phyloP scores from a whole-genome alignment of 495 filamentous ascomycete species.

The Hypoxylon fuscum region DNA sequence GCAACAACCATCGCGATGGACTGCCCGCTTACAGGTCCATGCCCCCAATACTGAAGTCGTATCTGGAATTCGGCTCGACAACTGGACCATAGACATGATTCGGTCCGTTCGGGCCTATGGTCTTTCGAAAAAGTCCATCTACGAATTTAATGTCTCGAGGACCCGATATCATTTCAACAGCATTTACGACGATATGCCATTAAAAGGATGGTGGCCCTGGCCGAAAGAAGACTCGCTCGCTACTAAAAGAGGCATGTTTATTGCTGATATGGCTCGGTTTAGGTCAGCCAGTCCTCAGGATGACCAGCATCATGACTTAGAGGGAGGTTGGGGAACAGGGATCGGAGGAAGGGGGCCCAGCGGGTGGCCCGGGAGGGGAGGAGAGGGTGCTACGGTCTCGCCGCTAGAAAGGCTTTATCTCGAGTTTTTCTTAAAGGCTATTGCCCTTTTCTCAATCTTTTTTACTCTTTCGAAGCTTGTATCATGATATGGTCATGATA shows the following conservation, averaged over 20 bases:
- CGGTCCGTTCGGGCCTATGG: background rate
- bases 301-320: no score
- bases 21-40: constrained; percentile 14
- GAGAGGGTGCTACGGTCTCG: no score
- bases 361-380: no score
- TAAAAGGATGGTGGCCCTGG: constrained; percentile 37
- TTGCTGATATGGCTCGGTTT: no score
- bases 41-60: background rate
- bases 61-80: constrained; percentile 10
- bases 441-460: no score
- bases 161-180: constrained; percentile 11
- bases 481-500: no score
- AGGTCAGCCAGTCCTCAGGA: no score
- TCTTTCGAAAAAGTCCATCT: constrained; percentile 2
- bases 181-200: constrained; percentile 31
- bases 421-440: no score
- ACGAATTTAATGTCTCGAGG: background rate
- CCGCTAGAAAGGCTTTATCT: no score
- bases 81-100: constrained; percentile 12
- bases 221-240: constrained; percentile 9
- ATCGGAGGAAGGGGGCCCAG: no score
- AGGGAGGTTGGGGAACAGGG: no score
- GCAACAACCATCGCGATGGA: constrained; percentile 21
- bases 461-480: no score
- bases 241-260: background rate